Evolutionary conservation across 495 filamentous ascomycete species (phyloP), one percentile per base, ranked within the genome.

Genomic region (Lentithecium fluviatile): DNA sequence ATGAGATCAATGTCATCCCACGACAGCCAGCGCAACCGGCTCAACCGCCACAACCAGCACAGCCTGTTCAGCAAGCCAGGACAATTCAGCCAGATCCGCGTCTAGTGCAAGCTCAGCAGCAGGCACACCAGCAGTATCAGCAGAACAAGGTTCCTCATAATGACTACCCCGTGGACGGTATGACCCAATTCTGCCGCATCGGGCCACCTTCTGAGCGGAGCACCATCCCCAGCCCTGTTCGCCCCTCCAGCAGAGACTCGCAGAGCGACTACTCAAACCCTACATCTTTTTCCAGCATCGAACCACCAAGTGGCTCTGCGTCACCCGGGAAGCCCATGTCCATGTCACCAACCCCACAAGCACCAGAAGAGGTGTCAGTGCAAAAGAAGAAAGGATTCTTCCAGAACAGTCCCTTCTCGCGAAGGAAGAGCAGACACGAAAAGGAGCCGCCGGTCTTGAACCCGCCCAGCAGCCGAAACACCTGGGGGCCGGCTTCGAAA

Each of bases 111-210:
- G 79, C 77, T 40, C 62, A 65, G 25, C 61, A 62, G 47, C 66
- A 54, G 42, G 66, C 57, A 15, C 63, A 65, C 24, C 60, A 62
- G 23, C 62, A 71, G 25, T 69, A 57, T 45, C 60, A 64, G 51
- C 76, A 82, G 17, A 82, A 60, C 78, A 82, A 87, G 23, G 82
- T 95, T 15, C 92, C 92, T 34, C 91, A 97, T 70, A 95, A 97
- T 65, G 89, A 91, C 19, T 96, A 96, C 69, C 94, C 93, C 4
- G 84, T 89, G 67, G 94, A 99, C 71, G 95, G 94, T 32, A 97
- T 97, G 95, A 97, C 94, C 1, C 96, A 97, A 88, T 89, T 96
- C 64, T 97, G 95, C 74, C 85, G 94, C 58, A 86, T 88, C 23
- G 90, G 86, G 0, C 86, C 89, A 45, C 87, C 88, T 43, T 96